A percentile compares a stretch with the other conserved stretches of the same genome.
Evolutionary conservation across 2,329 filamentous ascomycete species (phyloP).

Genomic region (Fusarium annulatum): DNA sequence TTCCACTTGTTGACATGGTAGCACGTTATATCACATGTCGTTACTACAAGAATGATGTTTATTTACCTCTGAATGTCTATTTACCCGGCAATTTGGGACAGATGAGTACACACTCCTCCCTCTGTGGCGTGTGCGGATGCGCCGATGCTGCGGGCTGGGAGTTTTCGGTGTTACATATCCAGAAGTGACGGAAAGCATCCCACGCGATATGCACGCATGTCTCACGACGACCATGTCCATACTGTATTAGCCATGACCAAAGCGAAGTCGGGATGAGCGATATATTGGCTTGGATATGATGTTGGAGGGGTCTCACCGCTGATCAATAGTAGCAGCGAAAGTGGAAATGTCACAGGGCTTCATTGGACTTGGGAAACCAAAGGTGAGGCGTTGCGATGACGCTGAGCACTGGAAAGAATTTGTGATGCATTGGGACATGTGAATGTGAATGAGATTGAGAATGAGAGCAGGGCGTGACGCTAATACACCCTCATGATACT

Average conservation of each 20-base stretch:
- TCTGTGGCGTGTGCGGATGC: conserved; percentile 14
- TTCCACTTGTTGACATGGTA: not conserved
- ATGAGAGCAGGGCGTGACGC: not conserved
- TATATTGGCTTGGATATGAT: not conserved
- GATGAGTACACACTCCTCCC: conserved; percentile 1
- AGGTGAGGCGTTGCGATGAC: conserved; percentile 9
- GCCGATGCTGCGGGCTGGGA: conserved; percentile 11
- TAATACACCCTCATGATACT: not conserved
- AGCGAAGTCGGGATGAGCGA: conserved; percentile 9
- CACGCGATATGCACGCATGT: conserved; percentile 18
- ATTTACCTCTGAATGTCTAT: not conserved
- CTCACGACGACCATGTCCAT: conserved; percentile 8
- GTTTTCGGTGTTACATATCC: conserved; percentile 9
- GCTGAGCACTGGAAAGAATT: not conserved
- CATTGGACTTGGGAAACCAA: not conserved
- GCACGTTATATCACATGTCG: conserved; percentile 3
- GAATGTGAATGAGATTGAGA: not conserved
- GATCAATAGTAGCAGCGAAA: not conserved
- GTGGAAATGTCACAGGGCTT: not conserved
- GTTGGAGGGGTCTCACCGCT: not conserved
- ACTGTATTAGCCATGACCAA: not conserved
- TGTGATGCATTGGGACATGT: not conserved
- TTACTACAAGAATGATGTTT: not conserved
- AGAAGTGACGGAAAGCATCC: conserved; percentile 9
- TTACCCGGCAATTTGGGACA: not conserved